phyloP scores from a whole-genome alignment of 495 filamentous ascomycete species.

The Neurospora sp. region DNA sequence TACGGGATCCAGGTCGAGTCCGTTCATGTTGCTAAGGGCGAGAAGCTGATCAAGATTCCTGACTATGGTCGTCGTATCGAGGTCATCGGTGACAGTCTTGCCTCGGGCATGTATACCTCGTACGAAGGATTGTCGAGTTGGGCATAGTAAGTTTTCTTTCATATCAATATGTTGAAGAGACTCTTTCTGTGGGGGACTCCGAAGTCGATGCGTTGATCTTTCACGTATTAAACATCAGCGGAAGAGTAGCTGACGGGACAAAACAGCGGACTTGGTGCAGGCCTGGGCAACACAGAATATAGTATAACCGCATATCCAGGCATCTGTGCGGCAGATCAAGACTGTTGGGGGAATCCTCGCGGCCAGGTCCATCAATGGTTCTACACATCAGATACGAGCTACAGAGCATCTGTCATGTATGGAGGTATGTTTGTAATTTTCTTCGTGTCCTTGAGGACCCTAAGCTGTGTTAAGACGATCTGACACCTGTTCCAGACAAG shows the following conservation, averaged over 20 bases:
- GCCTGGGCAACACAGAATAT: conserved; percentile 55
- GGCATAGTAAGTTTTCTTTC: conserved; percentile 30
- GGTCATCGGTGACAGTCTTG: conserved; percentile 53
- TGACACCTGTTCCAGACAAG: conserved; percentile 20
- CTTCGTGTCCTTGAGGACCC: background rate
- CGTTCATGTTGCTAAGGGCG: conserved; percentile 41
- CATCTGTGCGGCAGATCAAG: conserved; percentile 48
- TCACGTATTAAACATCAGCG: no score
- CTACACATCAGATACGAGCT: conserved; percentile 50
- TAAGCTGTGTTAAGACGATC: background rate
- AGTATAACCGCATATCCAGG: conserved; percentile 53
- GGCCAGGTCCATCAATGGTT: conserved; percentile 57
- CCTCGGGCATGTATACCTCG: conserved; percentile 51
- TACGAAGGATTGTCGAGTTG: conserved; percentile 54
- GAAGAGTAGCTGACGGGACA: background rate
- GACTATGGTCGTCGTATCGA: conserved; percentile 47
- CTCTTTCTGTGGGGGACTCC: no score
- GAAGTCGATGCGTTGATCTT: no score
- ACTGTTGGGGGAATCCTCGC: conserved; percentile 48
- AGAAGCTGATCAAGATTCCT: conserved; percentile 41
- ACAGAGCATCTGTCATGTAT: conserved; percentile 39
- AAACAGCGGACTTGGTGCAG: conserved; percentile 39
- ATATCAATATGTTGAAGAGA: no score
- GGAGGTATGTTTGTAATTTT: conserved; percentile 27
- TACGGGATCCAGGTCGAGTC: conserved; percentile 51